These are phyloP conservation scores for Kentomonas sorsogonicus DNA, from an alignment of 208 protist species.

Conservation along the genomic window DNA sequence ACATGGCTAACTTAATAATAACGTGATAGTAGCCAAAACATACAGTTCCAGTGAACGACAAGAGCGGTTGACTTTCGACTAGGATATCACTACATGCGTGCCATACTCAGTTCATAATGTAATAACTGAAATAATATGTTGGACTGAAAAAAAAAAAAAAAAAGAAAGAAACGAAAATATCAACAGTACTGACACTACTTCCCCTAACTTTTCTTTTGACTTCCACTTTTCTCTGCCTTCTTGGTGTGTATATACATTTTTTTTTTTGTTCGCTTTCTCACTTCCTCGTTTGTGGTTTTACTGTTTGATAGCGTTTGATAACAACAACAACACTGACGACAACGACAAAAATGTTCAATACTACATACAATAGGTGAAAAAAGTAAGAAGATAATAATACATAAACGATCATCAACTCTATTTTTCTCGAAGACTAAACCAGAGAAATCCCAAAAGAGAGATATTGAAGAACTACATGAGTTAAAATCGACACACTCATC, in stretches of 20 bases:
- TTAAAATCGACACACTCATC: too few relatives aligned
- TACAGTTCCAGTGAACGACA: constrained; percentile 86
- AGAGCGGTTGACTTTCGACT: too few relatives aligned
- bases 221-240: background rate
- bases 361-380: background rate
- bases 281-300: background rate
- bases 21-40: constrained; percentile 55
- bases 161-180: constrained; percentile 22
- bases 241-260: background rate
- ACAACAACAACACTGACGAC: background rate
- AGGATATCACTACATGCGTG: constrained; percentile 71
- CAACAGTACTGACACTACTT: constrained; percentile 25
- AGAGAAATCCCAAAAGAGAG: too few relatives aligned
- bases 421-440: too few relatives aligned
- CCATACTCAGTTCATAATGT: constrained; percentile 88
- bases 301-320: background rate
- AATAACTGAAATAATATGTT: constrained; percentile 41
- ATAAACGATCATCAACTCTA: too few relatives aligned
- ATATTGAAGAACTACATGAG: too few relatives aligned
- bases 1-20: too few relatives aligned
- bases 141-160: constrained; percentile 19
- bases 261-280: constrained; percentile 3
- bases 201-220: constrained; percentile 18
- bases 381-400: too few relatives aligned
- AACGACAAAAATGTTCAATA: background rate